Evolutionary conservation across 139 green algal species (phyloP).

Genomic region (Microglena sp.): DNA sequence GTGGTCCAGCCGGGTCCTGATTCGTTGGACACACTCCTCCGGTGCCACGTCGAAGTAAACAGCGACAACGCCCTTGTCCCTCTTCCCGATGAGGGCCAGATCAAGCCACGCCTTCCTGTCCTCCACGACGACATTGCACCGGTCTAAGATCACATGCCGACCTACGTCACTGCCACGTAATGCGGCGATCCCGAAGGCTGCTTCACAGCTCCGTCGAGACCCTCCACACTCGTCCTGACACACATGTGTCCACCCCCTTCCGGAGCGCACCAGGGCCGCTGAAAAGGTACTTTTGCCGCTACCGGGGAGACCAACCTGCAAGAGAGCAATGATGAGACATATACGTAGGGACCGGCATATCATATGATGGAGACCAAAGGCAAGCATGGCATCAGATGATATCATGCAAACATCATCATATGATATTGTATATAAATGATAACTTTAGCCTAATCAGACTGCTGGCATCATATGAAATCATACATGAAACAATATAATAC

Average conservation of each 20-base stretch:
- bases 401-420: no score
- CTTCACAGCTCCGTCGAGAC: slow-evolving; percentile 5
- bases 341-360: no score
- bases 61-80: slow-evolving; percentile 19
- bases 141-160: slow-evolving; percentile 19
- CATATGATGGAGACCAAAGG: no score
- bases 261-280: slow-evolving; percentile 16
- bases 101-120: slow-evolving; percentile 15
- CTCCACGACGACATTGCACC: slow-evolving; percentile 15
- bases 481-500: no score
- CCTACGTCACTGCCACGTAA: slow-evolving; percentile 5
- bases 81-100: slow-evolving; percentile 11
- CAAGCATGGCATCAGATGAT: no score
- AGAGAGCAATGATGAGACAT: neutral
- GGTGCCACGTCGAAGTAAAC: slow-evolving; percentile 23
- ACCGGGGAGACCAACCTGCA: slow-evolving; percentile 27
- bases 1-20: slow-evolving; percentile 13
- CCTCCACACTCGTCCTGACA: slow-evolving; percentile 29
- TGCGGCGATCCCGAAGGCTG: slow-evolving; percentile 14
- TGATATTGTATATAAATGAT: no score
- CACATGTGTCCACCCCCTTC: slow-evolving; percentile 14
- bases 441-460: no score
- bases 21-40: slow-evolving; percentile 5
- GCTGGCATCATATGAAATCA: no score
- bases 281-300: slow-evolving; percentile 33